Evolutionary conservation across 2,329 filamentous ascomycete genomes (phyloP).

Genomic region (Diaporthe sp.): DNA sequence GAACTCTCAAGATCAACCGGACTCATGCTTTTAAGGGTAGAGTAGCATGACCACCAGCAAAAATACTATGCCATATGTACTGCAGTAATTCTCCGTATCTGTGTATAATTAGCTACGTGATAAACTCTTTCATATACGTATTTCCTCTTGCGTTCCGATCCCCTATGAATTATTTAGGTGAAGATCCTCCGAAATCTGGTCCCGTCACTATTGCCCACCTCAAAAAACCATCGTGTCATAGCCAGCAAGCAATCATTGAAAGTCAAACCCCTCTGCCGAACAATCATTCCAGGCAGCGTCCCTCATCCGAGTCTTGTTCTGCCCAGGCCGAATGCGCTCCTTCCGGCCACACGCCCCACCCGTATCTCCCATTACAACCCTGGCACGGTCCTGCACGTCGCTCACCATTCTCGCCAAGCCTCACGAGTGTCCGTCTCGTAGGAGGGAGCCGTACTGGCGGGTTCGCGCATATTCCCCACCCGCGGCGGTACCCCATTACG

Average conservation of each 20-base stretch:
- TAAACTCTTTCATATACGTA: too few species aligned
- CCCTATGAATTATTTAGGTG: background rate
- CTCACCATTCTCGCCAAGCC: slow-evolving; percentile 26
- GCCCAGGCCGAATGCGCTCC: slow-evolving; percentile 9
- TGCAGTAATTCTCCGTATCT: too few species aligned
- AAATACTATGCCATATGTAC: too few species aligned
- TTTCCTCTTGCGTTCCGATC: too few species aligned
- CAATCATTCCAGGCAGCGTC: background rate
- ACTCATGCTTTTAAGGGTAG: too few species aligned
- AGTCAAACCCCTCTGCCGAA: background rate
- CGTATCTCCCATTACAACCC: background rate
- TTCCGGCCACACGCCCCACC: background rate
- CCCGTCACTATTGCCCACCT: background rate
- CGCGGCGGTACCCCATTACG: background rate
- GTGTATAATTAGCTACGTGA: too few species aligned
- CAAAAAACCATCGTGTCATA: too few species aligned
- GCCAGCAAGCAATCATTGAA: background rate
- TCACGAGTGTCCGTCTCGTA: background rate
- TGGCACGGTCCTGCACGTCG: background rate
- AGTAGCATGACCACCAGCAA: too few species aligned
- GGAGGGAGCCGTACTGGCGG: background rate
- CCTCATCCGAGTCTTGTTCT: background rate
- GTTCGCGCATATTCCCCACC: slow-evolving; percentile 2
- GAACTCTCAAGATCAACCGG: too few species aligned
- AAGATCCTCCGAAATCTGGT: background rate